Conservation (phyloP, 768 basidiomycete genomes). For the Agaricus blazei region DNA sequence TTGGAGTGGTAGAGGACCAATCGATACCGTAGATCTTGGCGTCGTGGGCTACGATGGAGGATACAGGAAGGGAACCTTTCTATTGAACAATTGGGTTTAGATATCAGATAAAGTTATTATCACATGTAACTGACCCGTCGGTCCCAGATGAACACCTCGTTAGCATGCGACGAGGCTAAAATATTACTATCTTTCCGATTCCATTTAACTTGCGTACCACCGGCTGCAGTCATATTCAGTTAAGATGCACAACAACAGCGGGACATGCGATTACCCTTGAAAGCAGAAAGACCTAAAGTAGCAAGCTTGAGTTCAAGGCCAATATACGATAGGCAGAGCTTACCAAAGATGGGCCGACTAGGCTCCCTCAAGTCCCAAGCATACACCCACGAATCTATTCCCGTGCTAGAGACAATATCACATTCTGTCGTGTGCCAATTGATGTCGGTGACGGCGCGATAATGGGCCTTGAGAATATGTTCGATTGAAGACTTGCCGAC, state of each 20-base stretch:
- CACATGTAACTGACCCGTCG: slow-evolving; percentile 50
- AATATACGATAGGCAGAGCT: slow-evolving; percentile 38
- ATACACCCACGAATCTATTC: slow-evolving; percentile 93
- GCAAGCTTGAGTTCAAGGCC: neutral
- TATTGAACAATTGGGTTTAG: slow-evolving; percentile 22
- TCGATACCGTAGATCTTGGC: slow-evolving; percentile 97
- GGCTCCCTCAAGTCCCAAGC: slow-evolving; percentile 84
- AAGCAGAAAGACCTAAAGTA: slow-evolving; percentile 34
- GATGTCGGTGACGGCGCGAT: slow-evolving; percentile 95
- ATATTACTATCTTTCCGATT: slow-evolving; percentile 83
- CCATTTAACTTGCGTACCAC: slow-evolving; percentile 97
- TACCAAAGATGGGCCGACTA: slow-evolving; percentile 72
- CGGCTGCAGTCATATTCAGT: slow-evolving; percentile 37
- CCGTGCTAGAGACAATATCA: slow-evolving; percentile 82
- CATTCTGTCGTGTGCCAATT: slow-evolving; percentile 93
- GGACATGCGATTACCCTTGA: slow-evolving; percentile 27
- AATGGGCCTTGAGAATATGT: slow-evolving; percentile 82
- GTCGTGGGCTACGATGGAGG: slow-evolving; percentile 73
- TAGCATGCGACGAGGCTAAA: slow-evolving; percentile 85
- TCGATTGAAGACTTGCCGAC: slow-evolving; percentile 76
- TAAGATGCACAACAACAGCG: neutral
- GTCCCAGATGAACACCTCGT: slow-evolving; percentile 92
- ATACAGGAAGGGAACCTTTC: slow-evolving; percentile 86
- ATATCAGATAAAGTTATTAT: neutral
- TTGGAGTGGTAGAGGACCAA: slow-evolving; percentile 74